Base-by-base conservation (phyloP, 2,329 filamentous ascomycete species). In the Beauveria sp. region DNA sequence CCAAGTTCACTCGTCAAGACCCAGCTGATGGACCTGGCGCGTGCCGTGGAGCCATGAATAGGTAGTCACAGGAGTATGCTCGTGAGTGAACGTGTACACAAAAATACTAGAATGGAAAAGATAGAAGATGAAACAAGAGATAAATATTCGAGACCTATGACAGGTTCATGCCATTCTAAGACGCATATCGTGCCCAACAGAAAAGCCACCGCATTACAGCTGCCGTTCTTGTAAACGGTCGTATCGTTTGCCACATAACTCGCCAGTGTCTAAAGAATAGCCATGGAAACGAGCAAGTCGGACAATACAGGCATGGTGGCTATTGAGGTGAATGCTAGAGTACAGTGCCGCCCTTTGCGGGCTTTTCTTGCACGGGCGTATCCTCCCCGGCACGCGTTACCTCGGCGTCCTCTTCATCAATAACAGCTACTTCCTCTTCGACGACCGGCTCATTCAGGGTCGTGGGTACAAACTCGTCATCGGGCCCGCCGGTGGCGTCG, bases 391-490 rank as follows among this genome's bases (percentile, higher is more conserved):
- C 59, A 22, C 31, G 50, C 3, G 59, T 43, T 61, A 54, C 51
- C 57, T 55, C 5, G 55, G 26, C 16, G 49, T 64, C 40, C 22
- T 61, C 59, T 18, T 40, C 58, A 22, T 54, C 59, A 9, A 54
- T 42, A n/a, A 53, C 40, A 9, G 49, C 58, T 9, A 51, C 77
- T 64, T 84, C 81, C 67, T 85, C 82, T 64, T 83, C 80, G 20
- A 24, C 45, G 55, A 84, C 78, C 1, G 77, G 73, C 3, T 77
- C 80, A 62, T 81, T 73, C 50, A 84, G 74, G 3, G 79, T 70
- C 3, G 83, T 84, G n/a, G 80, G 81, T 48, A 77, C 77, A 64
- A 84, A 83, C 28, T 60, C 60, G 10, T 63, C 63, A 16, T 74
- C 71, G 18, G 64, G 10, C 12, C 70, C 66, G 2, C 70, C 64